These are phyloP conservation scores for Jaltomata sinuosa DNA, from an alignment of 257 asterid genomes.

Conservation along the genomic window DNA sequence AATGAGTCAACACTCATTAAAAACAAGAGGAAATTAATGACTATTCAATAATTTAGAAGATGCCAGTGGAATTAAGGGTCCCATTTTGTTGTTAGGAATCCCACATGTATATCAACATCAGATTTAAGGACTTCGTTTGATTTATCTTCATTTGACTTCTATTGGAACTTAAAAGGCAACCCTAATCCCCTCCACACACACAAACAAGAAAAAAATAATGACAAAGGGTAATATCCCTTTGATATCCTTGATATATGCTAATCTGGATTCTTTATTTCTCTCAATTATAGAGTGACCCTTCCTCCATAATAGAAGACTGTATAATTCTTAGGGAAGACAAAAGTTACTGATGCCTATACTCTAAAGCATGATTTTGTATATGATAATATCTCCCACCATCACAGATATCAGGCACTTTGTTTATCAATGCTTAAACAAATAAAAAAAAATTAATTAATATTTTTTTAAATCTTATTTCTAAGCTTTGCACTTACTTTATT, in stretches of 20 bases:
- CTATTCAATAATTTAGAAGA: neutral
- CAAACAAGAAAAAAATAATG: neutral
- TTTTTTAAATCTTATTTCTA: neutral
- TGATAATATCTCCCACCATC: neutral
- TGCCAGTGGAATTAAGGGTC: neutral
- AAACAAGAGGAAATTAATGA: neutral
- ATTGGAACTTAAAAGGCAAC: neutral
- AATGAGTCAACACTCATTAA: neutral
- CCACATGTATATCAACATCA: neutral
- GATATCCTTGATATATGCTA: neutral
- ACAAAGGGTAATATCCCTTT: neutral
- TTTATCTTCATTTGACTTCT: neutral
- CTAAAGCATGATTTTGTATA: neutral
- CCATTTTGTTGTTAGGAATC: neutral
- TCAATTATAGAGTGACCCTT: neutral
- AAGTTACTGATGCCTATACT: neutral
- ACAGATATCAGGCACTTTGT: neutral
- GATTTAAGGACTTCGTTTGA: neutral
- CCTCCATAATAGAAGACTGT: neutral
- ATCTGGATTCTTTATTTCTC: neutral
- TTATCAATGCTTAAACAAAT: neutral
- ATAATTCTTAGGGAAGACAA: neutral
- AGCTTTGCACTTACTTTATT: neutral
- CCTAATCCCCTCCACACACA: neutral
- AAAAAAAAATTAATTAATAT: neutral